phyloP scores from a whole-genome alignment of 1,284 basidiomycete species.

The Spongiforma sp. region DNA sequence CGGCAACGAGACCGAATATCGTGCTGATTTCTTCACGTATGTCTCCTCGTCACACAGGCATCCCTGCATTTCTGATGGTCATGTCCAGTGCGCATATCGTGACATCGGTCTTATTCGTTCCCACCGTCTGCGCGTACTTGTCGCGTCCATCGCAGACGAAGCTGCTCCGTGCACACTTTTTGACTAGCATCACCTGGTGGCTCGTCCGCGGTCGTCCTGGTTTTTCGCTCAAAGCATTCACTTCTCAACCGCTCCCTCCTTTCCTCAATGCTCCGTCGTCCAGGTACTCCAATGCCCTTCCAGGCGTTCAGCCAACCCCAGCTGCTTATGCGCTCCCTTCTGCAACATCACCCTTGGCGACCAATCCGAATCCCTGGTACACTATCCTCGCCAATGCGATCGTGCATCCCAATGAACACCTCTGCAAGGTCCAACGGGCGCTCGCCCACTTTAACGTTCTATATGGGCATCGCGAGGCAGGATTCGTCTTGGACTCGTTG shows the following conservation, averaged over 20 bases:
- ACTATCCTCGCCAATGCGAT: constrained; percentile 35
- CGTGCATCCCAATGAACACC: constrained; percentile 60
- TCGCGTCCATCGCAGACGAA: constrained; percentile 32
- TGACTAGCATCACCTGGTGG: constrained; percentile 43
- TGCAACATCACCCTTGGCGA: constrained; percentile 28
- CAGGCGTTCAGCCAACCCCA: constrained; percentile 42
- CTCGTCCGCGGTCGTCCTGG: constrained; percentile 39
- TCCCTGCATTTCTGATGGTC: constrained; percentile 26
- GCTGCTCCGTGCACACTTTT: constrained; percentile 39
- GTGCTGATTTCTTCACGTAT: constrained; percentile 41
- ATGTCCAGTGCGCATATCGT: constrained; percentile 43
- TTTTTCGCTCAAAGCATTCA: constrained; percentile 34
- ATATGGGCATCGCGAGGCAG: constrained; percentile 50
- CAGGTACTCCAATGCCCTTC: constrained; percentile 28
- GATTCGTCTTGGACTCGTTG: constrained; percentile 37
- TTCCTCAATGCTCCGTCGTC: constrained; percentile 20
- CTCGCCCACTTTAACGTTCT: constrained; percentile 56
- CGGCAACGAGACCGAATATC: constrained; percentile 27
- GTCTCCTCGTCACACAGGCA: constrained; percentile 6
- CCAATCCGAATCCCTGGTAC: constrained; percentile 38
- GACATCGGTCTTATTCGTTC: constrained; percentile 41
- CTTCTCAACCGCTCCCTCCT: constrained; percentile 29
- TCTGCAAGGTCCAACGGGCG: constrained; percentile 63
- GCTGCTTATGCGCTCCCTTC: constrained; percentile 26
- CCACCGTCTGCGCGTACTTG: constrained; percentile 38